These are phyloP conservation scores for Xylaria longipes DNA, from an alignment of 495 filamentous ascomycete genomes.

Conservation along the genomic window DNA sequence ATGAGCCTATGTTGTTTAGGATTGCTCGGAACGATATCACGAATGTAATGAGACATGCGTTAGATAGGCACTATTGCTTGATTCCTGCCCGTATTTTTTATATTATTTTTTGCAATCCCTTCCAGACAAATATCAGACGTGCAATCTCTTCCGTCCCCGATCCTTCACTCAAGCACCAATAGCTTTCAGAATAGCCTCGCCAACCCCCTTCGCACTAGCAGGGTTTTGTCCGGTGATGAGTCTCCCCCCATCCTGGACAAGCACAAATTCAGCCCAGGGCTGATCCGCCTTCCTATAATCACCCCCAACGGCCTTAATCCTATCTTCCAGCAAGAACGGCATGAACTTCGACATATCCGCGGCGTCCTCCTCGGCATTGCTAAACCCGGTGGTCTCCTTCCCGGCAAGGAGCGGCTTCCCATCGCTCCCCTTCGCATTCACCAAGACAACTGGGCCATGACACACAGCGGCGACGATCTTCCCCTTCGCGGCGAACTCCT, in stretches of 20 bases:
- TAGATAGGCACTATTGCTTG: not conserved
- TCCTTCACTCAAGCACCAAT: slow-evolving; percentile 28
- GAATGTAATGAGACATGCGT: slow-evolving; percentile 6
- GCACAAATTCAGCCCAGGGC: slow-evolving; percentile 65
- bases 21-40: not conserved
- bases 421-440: slow-evolving; percentile 56
- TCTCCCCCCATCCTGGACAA: slow-evolving; percentile 58
- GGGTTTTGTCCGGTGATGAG: slow-evolving; percentile 83
- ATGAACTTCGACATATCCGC: slow-evolving; percentile 54
- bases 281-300: slow-evolving; percentile 65
- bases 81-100: not conserved
- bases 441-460: slow-evolving; percentile 69
- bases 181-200: slow-evolving; percentile 53
- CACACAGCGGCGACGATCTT: slow-evolving; percentile 73
- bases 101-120: not conserved
- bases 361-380: slow-evolving; percentile 69
- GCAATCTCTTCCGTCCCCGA: not conserved
- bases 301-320: slow-evolving; percentile 56
- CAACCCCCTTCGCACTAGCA: slow-evolving; percentile 65
- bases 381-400: slow-evolving; percentile 70
- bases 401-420: slow-evolving; percentile 61
- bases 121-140: not conserved
- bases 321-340: slow-evolving; percentile 71
- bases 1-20: not conserved
- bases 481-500: slow-evolving; percentile 64